Conservation (phyloP, 2,329 filamentous ascomycete genomes). For the Alternaria arborescens region DNA sequence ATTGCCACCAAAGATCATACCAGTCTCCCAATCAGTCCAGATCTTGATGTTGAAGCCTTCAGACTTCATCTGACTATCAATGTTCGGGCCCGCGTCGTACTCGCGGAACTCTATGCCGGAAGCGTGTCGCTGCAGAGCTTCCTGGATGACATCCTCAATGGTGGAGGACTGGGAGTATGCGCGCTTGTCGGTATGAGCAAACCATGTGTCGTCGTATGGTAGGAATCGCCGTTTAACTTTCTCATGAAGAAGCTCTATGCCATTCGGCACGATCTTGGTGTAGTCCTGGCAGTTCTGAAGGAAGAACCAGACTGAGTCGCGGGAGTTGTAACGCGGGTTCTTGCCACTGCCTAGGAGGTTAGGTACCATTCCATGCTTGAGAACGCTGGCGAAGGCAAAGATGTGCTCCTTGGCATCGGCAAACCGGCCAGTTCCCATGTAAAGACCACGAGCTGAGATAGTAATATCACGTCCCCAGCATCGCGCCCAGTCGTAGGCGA, state of each 20-base stretch:
- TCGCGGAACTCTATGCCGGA: slow-evolving; percentile 90
- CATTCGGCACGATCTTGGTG: slow-evolving; percentile 79
- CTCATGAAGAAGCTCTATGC: slow-evolving; percentile 75
- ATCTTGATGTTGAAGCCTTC: slow-evolving; percentile 94
- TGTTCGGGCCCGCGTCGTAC: slow-evolving; percentile 86
- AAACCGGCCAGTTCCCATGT: slow-evolving; percentile 87
- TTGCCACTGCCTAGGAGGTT: slow-evolving; percentile 89
- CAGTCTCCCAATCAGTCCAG: slow-evolving; percentile 88
- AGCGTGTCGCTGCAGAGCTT: slow-evolving; percentile 91
- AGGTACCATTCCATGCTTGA: slow-evolving; percentile 98
- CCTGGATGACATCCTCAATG: slow-evolving; percentile 89
- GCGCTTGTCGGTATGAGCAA: slow-evolving; percentile 78
- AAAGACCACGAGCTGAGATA: slow-evolving; percentile 92
- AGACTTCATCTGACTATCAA: slow-evolving; percentile 92
- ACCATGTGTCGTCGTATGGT: slow-evolving; percentile 96
- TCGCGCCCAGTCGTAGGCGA: slow-evolving; percentile 90
- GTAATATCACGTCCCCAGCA: slow-evolving; percentile 99
- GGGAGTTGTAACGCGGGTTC: slow-evolving; percentile 89
- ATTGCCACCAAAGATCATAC: slow-evolving; percentile 92
- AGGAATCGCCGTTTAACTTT: slow-evolving; percentile 85
- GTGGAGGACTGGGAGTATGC: slow-evolving; percentile 88
- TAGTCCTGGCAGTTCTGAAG: slow-evolving; percentile 96
- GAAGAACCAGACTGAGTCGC: slow-evolving; percentile 98
- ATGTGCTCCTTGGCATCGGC: slow-evolving; percentile 93
- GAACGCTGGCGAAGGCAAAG: slow-evolving; percentile 88